Conservation (phyloP, 139 green algal genomes). For the Chlorokybus atmophyticus region DNA sequence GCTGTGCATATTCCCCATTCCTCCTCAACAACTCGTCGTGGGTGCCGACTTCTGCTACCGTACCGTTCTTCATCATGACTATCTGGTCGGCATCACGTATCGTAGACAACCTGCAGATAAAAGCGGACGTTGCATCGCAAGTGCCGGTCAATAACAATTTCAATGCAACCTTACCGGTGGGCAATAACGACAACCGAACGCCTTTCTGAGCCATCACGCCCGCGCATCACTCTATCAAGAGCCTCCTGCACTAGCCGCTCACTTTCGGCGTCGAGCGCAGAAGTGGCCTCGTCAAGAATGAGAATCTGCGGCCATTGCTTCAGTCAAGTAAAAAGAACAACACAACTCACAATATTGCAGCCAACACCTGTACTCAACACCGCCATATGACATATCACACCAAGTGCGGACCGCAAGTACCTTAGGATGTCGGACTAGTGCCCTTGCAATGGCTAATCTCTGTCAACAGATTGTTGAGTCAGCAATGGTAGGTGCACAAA, state of each 20-base stretch:
- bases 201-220: neutral
- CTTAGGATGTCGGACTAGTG: constrained; percentile 55
- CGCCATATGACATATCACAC: too few relatives aligned
- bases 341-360: too few relatives aligned
- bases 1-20: too few relatives aligned
- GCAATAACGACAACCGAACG: constrained; percentile 75
- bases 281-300: constrained; percentile 81
- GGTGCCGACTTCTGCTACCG: constrained; percentile 30
- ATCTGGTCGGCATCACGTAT: constrained; percentile 65
- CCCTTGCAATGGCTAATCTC: constrained; percentile 73
- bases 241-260: constrained; percentile 30
- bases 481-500: too few relatives aligned
- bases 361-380: too few relatives aligned
- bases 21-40: too few relatives aligned
- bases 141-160: neutral
- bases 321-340: too few relatives aligned
- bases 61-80: constrained; percentile 43
- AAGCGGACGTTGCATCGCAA: neutral
- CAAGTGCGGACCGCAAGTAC: too few relatives aligned
- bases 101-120: constrained; percentile 54
- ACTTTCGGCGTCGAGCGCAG: constrained; percentile 54
- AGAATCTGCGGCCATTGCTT: constrained; percentile 64
- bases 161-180: constrained; percentile 41
- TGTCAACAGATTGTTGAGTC: too few relatives aligned
- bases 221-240: constrained; percentile 14